phyloP scores from a whole-genome alignment of 2,329 filamentous ascomycete species.

The Colletotrichum musicola region DNA sequence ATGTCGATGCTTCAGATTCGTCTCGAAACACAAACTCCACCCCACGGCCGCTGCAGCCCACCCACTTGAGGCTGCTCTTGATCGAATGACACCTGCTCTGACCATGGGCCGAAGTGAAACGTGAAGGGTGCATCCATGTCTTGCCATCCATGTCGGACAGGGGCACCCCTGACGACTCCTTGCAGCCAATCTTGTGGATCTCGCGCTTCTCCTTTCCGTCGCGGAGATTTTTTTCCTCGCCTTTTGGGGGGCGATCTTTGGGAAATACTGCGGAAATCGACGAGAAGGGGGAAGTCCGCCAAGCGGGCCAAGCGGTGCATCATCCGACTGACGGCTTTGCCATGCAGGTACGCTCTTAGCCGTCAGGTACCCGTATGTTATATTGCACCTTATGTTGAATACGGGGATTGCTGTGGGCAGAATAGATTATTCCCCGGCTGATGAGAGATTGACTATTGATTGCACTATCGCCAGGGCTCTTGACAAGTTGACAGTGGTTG shows the following conservation, averaged over 20 bases:
- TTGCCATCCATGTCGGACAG: not conserved
- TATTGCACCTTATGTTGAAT: constrained; percentile 2
- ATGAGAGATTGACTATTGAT: not conserved
- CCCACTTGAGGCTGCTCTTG: constrained; percentile 27
- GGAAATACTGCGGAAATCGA: not conserved
- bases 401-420: constrained; percentile 21
- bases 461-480: constrained; percentile 28
- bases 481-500: not conserved
- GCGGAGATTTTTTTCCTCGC: constrained; percentile 26
- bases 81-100: constrained; percentile 33
- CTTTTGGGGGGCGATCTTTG: not conserved
- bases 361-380: constrained; percentile 27
- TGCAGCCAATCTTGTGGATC: constrained; percentile 39
- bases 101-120: constrained; percentile 35
- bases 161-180: constrained; percentile 10
- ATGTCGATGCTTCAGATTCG: constrained; percentile 39
- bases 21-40: constrained; percentile 28
- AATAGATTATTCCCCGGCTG: constrained; percentile 23
- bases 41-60: constrained; percentile 18
- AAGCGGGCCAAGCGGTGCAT: constrained; percentile 18
- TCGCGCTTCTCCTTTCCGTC: constrained; percentile 35
- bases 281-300: not conserved
- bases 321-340: constrained; percentile 3
- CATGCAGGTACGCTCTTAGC: constrained; percentile 13
- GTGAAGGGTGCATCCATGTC: constrained; percentile 22